Percentiles rank a stretch among this genome's conserved stretches.
These are phyloP conservation scores for Cladophialophora carrionii DNA, from an alignment of 2,329 filamentous ascomycete species.

Conservation along the genomic window DNA sequence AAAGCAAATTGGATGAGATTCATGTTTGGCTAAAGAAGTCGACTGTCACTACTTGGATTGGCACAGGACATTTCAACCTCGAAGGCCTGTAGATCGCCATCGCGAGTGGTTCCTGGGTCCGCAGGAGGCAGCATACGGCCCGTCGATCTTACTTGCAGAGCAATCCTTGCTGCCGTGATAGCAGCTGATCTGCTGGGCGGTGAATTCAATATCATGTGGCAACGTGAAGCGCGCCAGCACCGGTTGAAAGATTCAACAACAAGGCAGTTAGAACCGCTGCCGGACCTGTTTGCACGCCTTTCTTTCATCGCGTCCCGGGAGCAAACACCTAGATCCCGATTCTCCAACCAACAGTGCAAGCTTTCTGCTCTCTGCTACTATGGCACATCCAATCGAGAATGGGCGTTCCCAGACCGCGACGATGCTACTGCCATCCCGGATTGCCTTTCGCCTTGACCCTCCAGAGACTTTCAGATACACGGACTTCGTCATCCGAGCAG, in stretches of 20 bases:
- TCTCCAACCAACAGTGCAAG: not conserved
- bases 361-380: not conserved
- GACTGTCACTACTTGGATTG: not conserved
- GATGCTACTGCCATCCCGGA: conserved; percentile 8
- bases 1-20: conserved; percentile 78
- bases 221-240: not conserved
- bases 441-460: conserved; percentile 20
- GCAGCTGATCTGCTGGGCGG: not conserved
- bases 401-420: not conserved
- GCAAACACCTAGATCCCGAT: not conserved
- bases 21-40: conserved; percentile 61
- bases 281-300: not conserved
- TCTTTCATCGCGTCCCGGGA: not conserved
- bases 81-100: not conserved
- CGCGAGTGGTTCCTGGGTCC: not conserved
- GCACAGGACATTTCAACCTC: too few relatives aligned
- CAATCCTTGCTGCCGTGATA: not conserved
- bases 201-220: not conserved
- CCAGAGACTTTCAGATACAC: conserved; percentile 18
- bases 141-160: not conserved
- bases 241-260: not conserved
- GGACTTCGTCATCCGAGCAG: conserved; percentile 27
- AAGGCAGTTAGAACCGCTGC: not conserved
- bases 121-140: not conserved
- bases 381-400: not conserved